phyloP scores from a whole-genome alignment of 2,329 filamentous ascomycete genomes.

The Cladosporium sp. region DNA sequence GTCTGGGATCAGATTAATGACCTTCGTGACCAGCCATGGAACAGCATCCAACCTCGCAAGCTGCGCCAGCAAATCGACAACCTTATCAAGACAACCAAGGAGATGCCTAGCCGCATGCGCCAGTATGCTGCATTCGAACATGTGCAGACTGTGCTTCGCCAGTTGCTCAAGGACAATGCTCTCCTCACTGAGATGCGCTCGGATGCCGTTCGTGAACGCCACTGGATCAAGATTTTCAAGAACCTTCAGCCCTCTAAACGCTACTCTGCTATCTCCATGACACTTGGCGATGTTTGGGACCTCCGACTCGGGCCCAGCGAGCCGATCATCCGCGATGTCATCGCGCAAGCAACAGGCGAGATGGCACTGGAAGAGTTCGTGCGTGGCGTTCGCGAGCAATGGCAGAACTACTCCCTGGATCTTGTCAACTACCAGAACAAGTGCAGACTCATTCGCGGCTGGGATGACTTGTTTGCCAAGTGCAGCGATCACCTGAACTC shows the following conservation, averaged over 20 bases:
- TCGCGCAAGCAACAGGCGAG: constrained; percentile 92
- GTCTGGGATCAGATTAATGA: constrained; percentile 97
- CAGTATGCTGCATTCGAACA: constrained; percentile 99
- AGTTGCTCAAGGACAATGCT: constrained; percentile 85
- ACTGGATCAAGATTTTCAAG: constrained; percentile 99
- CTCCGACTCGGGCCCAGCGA: constrained; percentile 86
- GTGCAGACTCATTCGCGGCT: constrained; percentile 92
- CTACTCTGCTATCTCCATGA: constrained; percentile 92
- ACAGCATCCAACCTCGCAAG: constrained; percentile 90
- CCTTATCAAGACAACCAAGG: constrained; percentile 95
- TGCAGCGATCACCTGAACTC: constrained; percentile 98
- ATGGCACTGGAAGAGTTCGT: constrained; percentile 98
- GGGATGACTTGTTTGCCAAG: constrained; percentile 97
- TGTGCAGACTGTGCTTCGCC: constrained; percentile 84
- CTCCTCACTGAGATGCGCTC: constrained; percentile 89
- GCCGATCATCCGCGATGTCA: constrained; percentile 83
- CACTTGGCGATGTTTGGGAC: constrained; percentile 98
- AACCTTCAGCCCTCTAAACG: constrained; percentile 86
- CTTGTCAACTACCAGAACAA: constrained; percentile 98
- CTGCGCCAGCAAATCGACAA: constrained; percentile 84
- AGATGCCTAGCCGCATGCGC: constrained; percentile 98
- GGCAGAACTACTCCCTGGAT: constrained; percentile 92
- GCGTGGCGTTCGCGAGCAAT: constrained; percentile 92
- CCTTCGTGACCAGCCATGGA: constrained; percentile 89
- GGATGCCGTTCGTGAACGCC: constrained; percentile 90